Evolutionary conservation across 805 yeast genomes (phyloP), one percentile per base, ranked within the genome.

Genomic region (Zygoascus bituminiphila): DNA sequence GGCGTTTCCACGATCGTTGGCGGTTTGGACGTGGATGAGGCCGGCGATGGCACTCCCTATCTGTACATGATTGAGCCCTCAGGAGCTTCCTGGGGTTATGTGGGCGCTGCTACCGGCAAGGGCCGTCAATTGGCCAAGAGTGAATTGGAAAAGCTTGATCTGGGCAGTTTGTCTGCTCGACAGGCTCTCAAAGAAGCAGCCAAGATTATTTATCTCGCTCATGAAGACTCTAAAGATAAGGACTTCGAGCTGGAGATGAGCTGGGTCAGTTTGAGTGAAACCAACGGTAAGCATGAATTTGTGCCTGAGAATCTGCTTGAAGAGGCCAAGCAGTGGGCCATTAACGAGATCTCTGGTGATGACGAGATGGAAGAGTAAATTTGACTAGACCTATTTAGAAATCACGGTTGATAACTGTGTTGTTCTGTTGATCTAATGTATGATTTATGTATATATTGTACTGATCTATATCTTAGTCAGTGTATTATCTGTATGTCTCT

Each of bases 61-160:
- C 76, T 93, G 59, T 91, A 84, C 70, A 93, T 91, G 97, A 75
- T 93, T 51, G 99, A 93, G 66, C 98, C 99, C 58, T 85, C 94
- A 65, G 99, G 99, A 53, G 74, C 88, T 1, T 88, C 82, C 62
- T 94, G 98, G 98, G 99, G 99, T 45, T 93, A 93, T 69, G 75
- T 78, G 48, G 98, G 96, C 52, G 95, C 96, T 36, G 98, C 99
- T 15, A 80, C 97, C 3, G 99, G 99, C 54, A 93, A 91, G 66
- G 99, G 99, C 43, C 81, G 98, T 67, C 99, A 93, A 68, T 79
- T 87, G n/a, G 98, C 98, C 44, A 91, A 91, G 69, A 84, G 91
- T 24, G 98, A 93, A 69, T 76, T 93, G 57, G 99, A 93, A 68
- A 93, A 93, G 67, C 73, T 93, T 50, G 83, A 87, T 56, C 72